These are phyloP conservation scores for Mycena capillaripes DNA, from an alignment of 768 basidiomycete species.

Conservation along the genomic window DNA sequence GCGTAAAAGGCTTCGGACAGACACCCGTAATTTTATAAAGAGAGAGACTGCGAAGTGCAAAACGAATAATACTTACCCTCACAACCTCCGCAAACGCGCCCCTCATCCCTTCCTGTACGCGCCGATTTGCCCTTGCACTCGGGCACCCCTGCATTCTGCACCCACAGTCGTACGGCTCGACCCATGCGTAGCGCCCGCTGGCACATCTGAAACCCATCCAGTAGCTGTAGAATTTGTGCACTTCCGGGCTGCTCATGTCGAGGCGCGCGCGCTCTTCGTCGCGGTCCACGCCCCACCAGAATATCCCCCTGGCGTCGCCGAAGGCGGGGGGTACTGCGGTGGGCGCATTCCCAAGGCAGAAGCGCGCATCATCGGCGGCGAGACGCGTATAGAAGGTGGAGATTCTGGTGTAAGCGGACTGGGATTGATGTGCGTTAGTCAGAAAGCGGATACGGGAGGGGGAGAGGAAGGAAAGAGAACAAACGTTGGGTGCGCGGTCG, in stretches of 20 bases:
- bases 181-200: slow-evolving; percentile 6
- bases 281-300: slow-evolving; percentile 1
- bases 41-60: too few relatives aligned
- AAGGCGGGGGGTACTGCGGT: slow-evolving; percentile 1
- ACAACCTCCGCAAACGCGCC: too few relatives aligned
- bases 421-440: slow-evolving; percentile 4
- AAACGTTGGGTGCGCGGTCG: slow-evolving; percentile 10
- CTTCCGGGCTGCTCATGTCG: slow-evolving; percentile 3
- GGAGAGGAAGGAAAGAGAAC: slow-evolving; percentile 7
- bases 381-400: slow-evolving; percentile 11
- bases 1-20: too few relatives aligned
- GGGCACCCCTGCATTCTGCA: slow-evolving; percentile 6
- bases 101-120: too few relatives aligned
- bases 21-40: too few relatives aligned
- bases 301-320: slow-evolving; percentile 3
- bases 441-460: slow-evolving; percentile 6
- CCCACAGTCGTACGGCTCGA: slow-evolving; percentile 8
- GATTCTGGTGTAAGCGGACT: slow-evolving; percentile 13
- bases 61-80: too few relatives aligned
- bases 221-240: slow-evolving; percentile 10
- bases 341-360: background rate
- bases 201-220: slow-evolving; percentile 8
- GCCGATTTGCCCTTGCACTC: too few relatives aligned
- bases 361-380: slow-evolving; percentile 10
- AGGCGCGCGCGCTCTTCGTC: slow-evolving; percentile 11